Percentiles rank a stretch among this genome's conserved stretches.
These are phyloP conservation scores for Kernera saxatilis DNA, from an alignment of 345 rosid species.

Conservation along the genomic window DNA sequence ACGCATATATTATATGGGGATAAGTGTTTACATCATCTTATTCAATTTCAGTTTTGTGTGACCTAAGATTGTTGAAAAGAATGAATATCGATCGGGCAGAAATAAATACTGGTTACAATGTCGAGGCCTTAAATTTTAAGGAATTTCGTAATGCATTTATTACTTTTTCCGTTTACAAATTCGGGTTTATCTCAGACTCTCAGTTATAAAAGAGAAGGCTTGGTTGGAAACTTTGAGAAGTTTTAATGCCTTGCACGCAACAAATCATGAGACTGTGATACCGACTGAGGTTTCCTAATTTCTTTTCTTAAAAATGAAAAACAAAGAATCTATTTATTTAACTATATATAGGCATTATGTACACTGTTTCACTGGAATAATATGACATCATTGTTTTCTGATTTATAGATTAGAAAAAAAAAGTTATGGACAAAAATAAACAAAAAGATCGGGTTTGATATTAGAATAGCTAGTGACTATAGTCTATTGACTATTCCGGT, in stretches of 20 bases:
- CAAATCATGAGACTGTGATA: not conserved
- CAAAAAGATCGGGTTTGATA: not conserved
- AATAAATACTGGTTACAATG: not conserved
- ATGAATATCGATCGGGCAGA: not conserved
- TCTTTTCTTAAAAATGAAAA: not conserved
- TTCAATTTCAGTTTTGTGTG: conserved; percentile 16
- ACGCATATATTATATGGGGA: not conserved
- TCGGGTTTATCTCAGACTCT: not conserved
- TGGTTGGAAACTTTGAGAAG: not conserved
- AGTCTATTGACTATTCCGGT: not conserved
- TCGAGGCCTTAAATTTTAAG: not conserved
- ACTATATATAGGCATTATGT: not conserved
- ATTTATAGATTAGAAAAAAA: no score
- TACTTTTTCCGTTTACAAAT: not conserved
- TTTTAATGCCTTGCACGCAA: conserved; percentile 13
- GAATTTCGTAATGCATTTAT: not conserved
- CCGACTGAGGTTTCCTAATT: not conserved
- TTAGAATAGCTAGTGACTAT: no score
- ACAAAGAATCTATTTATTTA: not conserved
- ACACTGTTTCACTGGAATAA: not conserved
- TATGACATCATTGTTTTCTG: not conserved
- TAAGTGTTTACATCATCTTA: conserved; percentile 18
- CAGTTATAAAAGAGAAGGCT: not conserved
- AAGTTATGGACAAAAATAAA: not conserved
- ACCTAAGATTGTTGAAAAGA: not conserved